Evolutionary conservation across 1,139 yeast species (phyloP).

Genomic region (Geotrichum citri-aurantii): DNA sequence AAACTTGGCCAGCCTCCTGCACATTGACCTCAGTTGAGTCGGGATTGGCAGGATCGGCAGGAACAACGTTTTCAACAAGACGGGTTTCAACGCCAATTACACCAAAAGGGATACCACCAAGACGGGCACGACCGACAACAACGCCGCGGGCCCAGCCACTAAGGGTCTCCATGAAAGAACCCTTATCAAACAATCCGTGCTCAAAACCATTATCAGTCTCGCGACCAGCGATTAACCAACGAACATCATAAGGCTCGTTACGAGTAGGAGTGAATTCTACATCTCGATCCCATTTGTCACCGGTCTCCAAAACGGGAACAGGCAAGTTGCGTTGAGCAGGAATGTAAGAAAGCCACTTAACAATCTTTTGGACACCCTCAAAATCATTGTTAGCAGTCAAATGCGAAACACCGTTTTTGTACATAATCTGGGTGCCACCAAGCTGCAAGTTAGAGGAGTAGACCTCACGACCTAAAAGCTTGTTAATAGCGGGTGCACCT

Average conservation of each 20-base stretch:
- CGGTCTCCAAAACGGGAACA: slow-evolving; percentile 77
- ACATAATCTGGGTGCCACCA: slow-evolving; percentile 99
- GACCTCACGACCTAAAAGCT: slow-evolving; percentile 92
- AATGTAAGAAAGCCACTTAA: slow-evolving; percentile 92
- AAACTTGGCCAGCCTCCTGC: slow-evolving; percentile 98
- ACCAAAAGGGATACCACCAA: slow-evolving; percentile 98
- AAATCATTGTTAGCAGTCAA: slow-evolving; percentile 92
- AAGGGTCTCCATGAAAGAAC: slow-evolving; percentile 93
- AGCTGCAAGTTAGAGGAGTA: slow-evolving; percentile 93
- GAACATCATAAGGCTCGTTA: slow-evolving; percentile 77
- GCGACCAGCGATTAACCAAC: slow-evolving; percentile 92
- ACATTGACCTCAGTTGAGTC: slow-evolving; percentile 80
- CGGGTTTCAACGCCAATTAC: slow-evolving; percentile 95
- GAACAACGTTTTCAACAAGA: slow-evolving; percentile 77
- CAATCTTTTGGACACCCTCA: slow-evolving; percentile 91
- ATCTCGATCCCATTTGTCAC: slow-evolving; percentile 89
- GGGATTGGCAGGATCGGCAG: slow-evolving; percentile 99
- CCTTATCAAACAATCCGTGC: slow-evolving; percentile 84
- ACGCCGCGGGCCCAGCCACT: slow-evolving; percentile 99
- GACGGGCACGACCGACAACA: slow-evolving; percentile 96
- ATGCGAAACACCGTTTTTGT: slow-evolving; percentile 96
- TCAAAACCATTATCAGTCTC: slow-evolving; percentile 66
- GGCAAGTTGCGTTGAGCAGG: slow-evolving; percentile 90
- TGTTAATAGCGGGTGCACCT: slow-evolving; percentile 98
- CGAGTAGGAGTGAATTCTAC: slow-evolving; percentile 73